phyloP scores from a whole-genome alignment of 306 rosid species.

The Fragaria nilgerrensis region DNA sequence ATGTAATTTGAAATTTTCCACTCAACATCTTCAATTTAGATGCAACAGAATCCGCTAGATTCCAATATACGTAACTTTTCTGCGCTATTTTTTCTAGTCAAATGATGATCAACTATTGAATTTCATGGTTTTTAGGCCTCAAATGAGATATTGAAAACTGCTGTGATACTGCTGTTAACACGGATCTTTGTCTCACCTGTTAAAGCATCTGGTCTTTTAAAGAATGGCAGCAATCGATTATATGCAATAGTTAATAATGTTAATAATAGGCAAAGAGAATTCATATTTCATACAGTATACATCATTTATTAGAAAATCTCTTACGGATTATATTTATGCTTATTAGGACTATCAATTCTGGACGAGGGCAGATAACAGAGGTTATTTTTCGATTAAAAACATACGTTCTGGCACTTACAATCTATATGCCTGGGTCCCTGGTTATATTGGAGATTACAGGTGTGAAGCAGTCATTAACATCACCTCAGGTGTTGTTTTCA shows the following conservation, averaged over 20 bases:
- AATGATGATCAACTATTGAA: background rate
- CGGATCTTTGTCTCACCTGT: background rate
- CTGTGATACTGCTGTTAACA: background rate
- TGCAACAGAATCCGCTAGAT: background rate
- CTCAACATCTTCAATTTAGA: too few relatives aligned
- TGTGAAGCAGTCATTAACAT: slow-evolving; percentile 51
- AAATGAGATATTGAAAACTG: background rate
- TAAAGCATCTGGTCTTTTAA: background rate
- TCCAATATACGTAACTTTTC: background rate
- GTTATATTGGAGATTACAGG: slow-evolving; percentile 78
- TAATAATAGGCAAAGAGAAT: background rate
- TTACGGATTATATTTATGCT: slow-evolving; percentile 2
- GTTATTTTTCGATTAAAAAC: slow-evolving; percentile 59
- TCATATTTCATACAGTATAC: background rate
- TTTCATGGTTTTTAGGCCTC: background rate
- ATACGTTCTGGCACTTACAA: slow-evolving; percentile 65
- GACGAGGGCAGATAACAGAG: slow-evolving; percentile 64
- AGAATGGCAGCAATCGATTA: background rate
- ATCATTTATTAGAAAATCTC: background rate
- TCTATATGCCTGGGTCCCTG: slow-evolving; percentile 90
- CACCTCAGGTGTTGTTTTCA: slow-evolving; percentile 48
- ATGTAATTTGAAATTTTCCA: background rate
- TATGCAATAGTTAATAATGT: background rate
- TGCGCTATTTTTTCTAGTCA: background rate
- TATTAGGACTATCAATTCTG: slow-evolving; percentile 84